phyloP scores from a whole-genome alignment of 768 basidiomycete genomes.

The Floccularia luteovirens region DNA sequence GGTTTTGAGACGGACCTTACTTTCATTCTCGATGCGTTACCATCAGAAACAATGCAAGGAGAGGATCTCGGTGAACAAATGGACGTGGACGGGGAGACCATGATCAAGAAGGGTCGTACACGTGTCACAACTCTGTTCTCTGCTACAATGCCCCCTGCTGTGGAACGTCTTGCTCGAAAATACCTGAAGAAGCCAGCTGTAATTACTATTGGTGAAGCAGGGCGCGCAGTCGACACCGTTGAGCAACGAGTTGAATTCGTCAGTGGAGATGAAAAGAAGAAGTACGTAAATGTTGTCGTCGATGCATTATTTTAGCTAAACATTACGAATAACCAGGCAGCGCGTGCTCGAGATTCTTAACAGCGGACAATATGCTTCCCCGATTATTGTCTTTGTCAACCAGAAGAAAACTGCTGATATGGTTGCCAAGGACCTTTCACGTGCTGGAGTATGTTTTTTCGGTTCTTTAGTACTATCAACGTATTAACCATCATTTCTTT shows the following conservation, averaged over 20 bases:
- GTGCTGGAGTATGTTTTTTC: conserved; percentile 65
- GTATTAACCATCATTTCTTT: conserved; percentile 3
- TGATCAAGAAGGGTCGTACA: conserved; percentile 69
- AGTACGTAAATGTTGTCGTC: conserved; percentile 39
- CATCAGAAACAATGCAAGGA: conserved; percentile 81
- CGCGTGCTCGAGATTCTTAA: conserved; percentile 90
- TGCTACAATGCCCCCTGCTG: conserved; percentile 97
- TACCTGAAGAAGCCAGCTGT: conserved; percentile 90
- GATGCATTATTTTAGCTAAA: conserved; percentile 9
- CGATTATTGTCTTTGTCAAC: conserved; percentile 98
- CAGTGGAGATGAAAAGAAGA: conserved; percentile 92
- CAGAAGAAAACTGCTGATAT: conserved; percentile 99
- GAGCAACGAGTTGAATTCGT: conserved; percentile 96
- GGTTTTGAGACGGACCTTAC: conserved; percentile 94
- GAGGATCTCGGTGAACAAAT: conserved; percentile 70
- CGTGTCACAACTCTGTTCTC: conserved; percentile 96
- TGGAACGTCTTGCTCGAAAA: conserved; percentile 90
- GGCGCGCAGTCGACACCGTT: conserved; percentile 96
- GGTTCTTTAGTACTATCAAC: conserved; percentile 6
- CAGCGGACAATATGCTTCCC: conserved; percentile 72
- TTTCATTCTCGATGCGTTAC: conserved; percentile 91
- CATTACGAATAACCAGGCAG: conserved; percentile 41
- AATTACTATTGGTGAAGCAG: conserved; percentile 97
- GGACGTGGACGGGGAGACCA: conserved; percentile 68
- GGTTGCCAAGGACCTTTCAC: conserved; percentile 90